Conservation (phyloP, 2,329 filamentous ascomycete genomes). For the Aureobasidium lini region DNA sequence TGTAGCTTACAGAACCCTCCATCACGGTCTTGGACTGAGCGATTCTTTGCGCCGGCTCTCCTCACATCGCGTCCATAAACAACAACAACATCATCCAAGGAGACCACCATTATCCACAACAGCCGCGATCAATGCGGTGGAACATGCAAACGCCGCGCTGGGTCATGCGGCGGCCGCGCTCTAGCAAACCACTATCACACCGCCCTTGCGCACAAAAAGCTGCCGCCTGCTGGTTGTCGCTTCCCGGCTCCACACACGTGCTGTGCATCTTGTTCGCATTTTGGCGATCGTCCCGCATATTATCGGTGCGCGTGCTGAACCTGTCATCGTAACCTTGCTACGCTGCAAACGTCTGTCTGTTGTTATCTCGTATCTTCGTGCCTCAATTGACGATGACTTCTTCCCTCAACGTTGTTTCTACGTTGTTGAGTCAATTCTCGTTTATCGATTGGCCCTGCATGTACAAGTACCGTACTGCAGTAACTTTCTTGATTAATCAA, state of each 20-base stretch:
- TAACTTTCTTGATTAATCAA: background rate
- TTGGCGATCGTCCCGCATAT: conserved; percentile 1
- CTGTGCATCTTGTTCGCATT: conserved; percentile 7
- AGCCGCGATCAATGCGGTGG: conserved; percentile 4
- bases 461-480: background rate
- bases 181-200: background rate
- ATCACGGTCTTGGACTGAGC: background rate
- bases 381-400: background rate
- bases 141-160: background rate
- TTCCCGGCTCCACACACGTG: conserved; percentile 9
- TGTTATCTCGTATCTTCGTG: background rate
- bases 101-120: background rate
- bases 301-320: conserved; percentile 1
- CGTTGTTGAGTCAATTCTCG: background rate
- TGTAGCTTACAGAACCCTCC: background rate
- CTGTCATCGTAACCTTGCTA: conserved; percentile 8
- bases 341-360: conserved; percentile 10
- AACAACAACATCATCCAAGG: background rate
- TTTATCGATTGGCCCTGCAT: background rate
- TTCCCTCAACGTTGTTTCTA: background rate
- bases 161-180: background rate
- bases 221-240: background rate
- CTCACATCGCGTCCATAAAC: background rate
- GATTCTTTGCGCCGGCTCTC: conserved; percentile 2
- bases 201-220: conserved; percentile 1